phyloP scores from a whole-genome alignment of 768 basidiomycete species.

The Mycena vulgaris region DNA sequence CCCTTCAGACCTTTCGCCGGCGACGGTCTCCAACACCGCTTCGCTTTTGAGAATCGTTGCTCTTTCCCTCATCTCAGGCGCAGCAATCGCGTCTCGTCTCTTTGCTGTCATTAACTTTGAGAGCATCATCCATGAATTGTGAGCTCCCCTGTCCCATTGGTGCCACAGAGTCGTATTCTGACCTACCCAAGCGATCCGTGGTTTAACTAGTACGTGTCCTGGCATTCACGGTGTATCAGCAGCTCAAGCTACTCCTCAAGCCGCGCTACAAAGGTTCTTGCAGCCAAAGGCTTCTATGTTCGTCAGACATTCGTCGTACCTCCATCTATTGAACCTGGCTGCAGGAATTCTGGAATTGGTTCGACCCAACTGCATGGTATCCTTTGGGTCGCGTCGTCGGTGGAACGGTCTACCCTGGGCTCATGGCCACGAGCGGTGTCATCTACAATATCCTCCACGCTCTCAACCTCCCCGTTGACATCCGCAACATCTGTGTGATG shows the following conservation, averaged over 20 bases:
- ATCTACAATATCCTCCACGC: constrained; percentile 94
- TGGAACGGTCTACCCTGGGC: constrained; percentile 97
- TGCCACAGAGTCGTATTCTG: constrained; percentile 14
- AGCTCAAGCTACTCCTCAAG: constrained; percentile 57
- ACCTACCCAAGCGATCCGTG: constrained; percentile 85
- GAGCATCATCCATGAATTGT: constrained; percentile 99
- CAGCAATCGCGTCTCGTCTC: constrained; percentile 94
- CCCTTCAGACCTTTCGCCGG: constrained; percentile 77
- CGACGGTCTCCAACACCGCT: constrained; percentile 88
- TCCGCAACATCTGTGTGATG: constrained; percentile 96
- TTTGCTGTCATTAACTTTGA: constrained; percentile 99
- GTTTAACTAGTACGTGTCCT: constrained; percentile 94
- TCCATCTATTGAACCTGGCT: constrained; percentile 10
- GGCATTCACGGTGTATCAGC: constrained; percentile 13
- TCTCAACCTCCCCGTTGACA: constrained; percentile 96
- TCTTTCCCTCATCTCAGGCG: constrained; percentile 91
- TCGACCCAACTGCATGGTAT: constrained; percentile 99
- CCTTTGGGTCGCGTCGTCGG: constrained; percentile 98
- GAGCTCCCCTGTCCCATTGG: constrained; percentile 51
- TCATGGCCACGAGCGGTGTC: constrained; percentile 98
- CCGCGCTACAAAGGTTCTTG: constrained; percentile 93
- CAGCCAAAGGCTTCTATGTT: constrained; percentile 96
- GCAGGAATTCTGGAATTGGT: constrained; percentile 99
- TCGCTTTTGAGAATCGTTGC: constrained; percentile 93
- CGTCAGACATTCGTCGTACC: constrained; percentile 45